A percentile compares a stretch with the other conserved stretches of the same genome.
Evolutionary conservation across 2,329 filamentous ascomycete genomes (phyloP).

Genomic region (Ceratocystis destructans): DNA sequence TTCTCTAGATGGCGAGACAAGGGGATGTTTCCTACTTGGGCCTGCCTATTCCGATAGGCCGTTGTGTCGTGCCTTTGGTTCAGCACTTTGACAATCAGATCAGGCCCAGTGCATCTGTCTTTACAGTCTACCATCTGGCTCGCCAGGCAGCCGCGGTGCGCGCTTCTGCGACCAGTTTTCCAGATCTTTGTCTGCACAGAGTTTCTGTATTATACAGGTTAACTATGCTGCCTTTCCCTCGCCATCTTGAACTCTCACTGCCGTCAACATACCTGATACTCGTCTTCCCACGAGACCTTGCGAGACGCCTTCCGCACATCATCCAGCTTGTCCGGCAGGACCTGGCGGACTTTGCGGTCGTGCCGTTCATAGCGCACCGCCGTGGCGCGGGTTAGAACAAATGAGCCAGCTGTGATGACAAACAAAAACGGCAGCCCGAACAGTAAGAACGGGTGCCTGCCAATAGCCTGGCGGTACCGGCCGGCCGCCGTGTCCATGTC

Average conservation of each 20-base stretch:
- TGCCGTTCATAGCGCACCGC: slow-evolving; percentile 88
- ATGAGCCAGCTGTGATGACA: slow-evolving; percentile 82
- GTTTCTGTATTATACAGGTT: slow-evolving; percentile 10
- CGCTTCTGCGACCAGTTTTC: slow-evolving; percentile 96
- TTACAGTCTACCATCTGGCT: slow-evolving; percentile 68
- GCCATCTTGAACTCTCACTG: no score
- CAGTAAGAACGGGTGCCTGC: slow-evolving; percentile 71
- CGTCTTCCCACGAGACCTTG: slow-evolving; percentile 68
- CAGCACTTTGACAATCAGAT: no score
- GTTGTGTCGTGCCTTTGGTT: background rate
- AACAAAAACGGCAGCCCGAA: slow-evolving; percentile 89
- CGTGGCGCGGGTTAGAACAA: slow-evolving; percentile 86
- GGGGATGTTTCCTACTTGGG: no score
- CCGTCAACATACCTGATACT: slow-evolving; percentile 59
- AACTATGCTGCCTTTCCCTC: background rate
- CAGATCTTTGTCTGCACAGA: slow-evolving; percentile 57
- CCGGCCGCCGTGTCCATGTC: slow-evolving; percentile 57
- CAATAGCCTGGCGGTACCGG: slow-evolving; percentile 61
- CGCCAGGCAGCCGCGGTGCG: slow-evolving; percentile 76
- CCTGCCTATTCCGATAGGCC: no score
- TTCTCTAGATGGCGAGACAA: no score
- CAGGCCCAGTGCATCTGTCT: background rate
- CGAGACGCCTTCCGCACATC: slow-evolving; percentile 58
- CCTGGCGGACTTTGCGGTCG: slow-evolving; percentile 73
- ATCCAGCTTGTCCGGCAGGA: slow-evolving; percentile 76